These are phyloP conservation scores for Mortierella claussenii DNA, from an alignment of 192 early-diverging fungal genomes.

Conservation along the genomic window DNA sequence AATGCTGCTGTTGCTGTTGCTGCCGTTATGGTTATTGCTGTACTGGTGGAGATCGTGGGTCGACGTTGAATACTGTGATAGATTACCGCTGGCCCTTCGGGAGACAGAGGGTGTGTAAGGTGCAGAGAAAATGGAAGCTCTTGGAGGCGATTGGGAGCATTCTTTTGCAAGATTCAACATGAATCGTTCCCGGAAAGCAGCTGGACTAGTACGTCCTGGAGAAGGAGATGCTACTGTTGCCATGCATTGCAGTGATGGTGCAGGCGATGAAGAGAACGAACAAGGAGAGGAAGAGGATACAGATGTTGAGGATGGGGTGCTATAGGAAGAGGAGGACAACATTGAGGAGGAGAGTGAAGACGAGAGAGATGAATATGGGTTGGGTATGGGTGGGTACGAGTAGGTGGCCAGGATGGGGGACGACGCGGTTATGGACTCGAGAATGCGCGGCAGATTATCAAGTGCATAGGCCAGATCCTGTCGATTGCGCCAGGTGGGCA, in stretches of 20 bases:
- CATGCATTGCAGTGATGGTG: not conserved
- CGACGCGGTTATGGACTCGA: slow-evolving; percentile 31
- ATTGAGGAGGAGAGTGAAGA: slow-evolving; percentile 6
- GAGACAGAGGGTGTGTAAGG: not conserved
- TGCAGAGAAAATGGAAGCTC: not conserved
- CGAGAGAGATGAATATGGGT: not conserved
- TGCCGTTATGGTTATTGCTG: not conserved
- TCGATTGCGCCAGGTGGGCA: slow-evolving; percentile 51
- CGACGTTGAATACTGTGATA: not conserved
- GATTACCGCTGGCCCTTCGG: not conserved
- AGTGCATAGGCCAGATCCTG: slow-evolving; percentile 49
- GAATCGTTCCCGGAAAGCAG: slow-evolving; percentile 29
- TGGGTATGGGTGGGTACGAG: slow-evolving; percentile 6
- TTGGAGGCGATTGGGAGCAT: slow-evolving; percentile 5
- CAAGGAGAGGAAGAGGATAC: not conserved
- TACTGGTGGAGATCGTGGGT: not conserved
- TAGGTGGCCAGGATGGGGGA: slow-evolving; percentile 24
- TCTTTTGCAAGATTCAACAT: slow-evolving; percentile 37
- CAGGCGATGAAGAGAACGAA: not conserved
- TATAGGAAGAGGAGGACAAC: not conserved
- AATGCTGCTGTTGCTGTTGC: slow-evolving; percentile 1
- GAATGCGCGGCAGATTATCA: slow-evolving; percentile 30
- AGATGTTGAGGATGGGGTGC: slow-evolving; percentile 4
- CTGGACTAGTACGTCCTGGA: slow-evolving; percentile 4
- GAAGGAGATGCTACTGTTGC: not conserved